Evolutionary conservation across 1,284 basidiomycete genomes (phyloP).

Genomic region (Gomphus bonarii): DNA sequence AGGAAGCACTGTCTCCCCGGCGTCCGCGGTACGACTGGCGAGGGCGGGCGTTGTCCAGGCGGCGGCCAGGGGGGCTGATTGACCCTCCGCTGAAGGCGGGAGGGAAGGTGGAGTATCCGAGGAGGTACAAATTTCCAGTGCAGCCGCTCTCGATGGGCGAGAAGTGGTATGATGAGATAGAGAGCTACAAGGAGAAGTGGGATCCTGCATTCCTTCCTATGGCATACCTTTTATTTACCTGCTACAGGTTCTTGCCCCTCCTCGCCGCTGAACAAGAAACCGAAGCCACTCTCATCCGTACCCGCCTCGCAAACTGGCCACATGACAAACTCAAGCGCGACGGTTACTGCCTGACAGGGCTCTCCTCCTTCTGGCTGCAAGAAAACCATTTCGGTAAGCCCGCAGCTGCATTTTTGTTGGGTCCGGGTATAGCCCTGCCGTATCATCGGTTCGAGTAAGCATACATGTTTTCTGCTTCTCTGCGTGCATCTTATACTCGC

Average conservation of each 20-base stretch:
- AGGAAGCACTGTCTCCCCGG: not conserved
- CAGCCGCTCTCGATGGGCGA: not conserved
- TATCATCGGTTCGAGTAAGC: slow-evolving; percentile 56
- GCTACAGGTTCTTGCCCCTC: slow-evolving; percentile 49
- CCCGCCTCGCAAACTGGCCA: slow-evolving; percentile 59
- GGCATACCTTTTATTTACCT: not conserved
- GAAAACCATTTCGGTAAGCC: slow-evolving; percentile 49
- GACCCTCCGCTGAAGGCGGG: not conserved
- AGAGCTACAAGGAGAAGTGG: slow-evolving; percentile 7
- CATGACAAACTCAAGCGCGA: slow-evolving; percentile 46
- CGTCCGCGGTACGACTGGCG: slow-evolving; percentile 4
- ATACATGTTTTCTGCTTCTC: slow-evolving; percentile 1
- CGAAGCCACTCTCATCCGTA: slow-evolving; percentile 43
- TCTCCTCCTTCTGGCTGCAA: slow-evolving; percentile 56
- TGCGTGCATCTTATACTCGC: slow-evolving; percentile 6
- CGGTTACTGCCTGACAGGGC: slow-evolving; percentile 58
- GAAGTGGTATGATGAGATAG: not conserved
- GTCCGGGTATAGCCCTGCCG: slow-evolving; percentile 46
- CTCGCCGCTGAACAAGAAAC: slow-evolving; percentile 56
- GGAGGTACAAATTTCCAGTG: not conserved
- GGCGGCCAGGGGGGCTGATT: not conserved
- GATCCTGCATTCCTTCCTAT: not conserved
- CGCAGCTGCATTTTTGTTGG: slow-evolving; percentile 48
- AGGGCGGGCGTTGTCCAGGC: not conserved
- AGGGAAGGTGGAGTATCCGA: not conserved